Evolutionary conservation across 148 eudicot genomes (phyloP).

Genomic region (Limonium bicolor): DNA sequence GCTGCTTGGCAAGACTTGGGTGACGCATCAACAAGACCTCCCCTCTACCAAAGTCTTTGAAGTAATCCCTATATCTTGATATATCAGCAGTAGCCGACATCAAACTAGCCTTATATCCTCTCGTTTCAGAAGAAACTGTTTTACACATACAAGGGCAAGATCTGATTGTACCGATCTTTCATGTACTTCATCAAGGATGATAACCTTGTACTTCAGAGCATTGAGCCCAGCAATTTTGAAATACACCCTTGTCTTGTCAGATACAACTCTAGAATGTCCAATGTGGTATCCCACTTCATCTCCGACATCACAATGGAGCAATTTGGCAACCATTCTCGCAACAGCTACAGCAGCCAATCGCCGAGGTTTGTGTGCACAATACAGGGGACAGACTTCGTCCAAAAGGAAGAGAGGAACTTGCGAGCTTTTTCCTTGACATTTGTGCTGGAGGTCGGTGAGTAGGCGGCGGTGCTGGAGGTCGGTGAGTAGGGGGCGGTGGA

Average conservation of each 20-base stretch:
- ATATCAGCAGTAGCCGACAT: slow-evolving; percentile 98
- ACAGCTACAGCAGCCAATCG: slow-evolving; percentile 97
- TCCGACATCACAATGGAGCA: slow-evolving; percentile 75
- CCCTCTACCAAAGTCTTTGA: slow-evolving; percentile 71
- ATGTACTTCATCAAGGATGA: slow-evolving; percentile 95
- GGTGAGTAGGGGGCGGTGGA: no score
- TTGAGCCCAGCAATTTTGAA: slow-evolving; percentile 85
- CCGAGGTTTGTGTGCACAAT: slow-evolving; percentile 94
- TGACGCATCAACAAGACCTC: no score
- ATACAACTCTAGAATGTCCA: slow-evolving; percentile 72
- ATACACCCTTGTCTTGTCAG: slow-evolving; percentile 74
- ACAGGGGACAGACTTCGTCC: slow-evolving; percentile 62
- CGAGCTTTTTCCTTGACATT: slow-evolving; percentile 97
- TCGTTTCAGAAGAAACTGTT: slow-evolving; percentile 68
- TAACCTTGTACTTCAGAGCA: slow-evolving; percentile 86
- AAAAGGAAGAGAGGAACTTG: slow-evolving; percentile 80
- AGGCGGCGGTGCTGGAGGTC: no score
- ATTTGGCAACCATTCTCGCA: slow-evolving; percentile 88
- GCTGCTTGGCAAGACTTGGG: no score
- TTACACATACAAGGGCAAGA: slow-evolving; percentile 89
- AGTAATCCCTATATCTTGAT: slow-evolving; percentile 72
- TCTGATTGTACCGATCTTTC: slow-evolving; percentile 98
- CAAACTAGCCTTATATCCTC: slow-evolving; percentile 63
- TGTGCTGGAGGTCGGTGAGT: no score
- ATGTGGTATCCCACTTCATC: slow-evolving; percentile 94